A percentile compares a stretch with the other conserved stretches of the same genome.
These are phyloP conservation scores for Colletotrichum theobromicola DNA, from an alignment of 2,329 filamentous ascomycete genomes.

Conservation along the genomic window DNA sequence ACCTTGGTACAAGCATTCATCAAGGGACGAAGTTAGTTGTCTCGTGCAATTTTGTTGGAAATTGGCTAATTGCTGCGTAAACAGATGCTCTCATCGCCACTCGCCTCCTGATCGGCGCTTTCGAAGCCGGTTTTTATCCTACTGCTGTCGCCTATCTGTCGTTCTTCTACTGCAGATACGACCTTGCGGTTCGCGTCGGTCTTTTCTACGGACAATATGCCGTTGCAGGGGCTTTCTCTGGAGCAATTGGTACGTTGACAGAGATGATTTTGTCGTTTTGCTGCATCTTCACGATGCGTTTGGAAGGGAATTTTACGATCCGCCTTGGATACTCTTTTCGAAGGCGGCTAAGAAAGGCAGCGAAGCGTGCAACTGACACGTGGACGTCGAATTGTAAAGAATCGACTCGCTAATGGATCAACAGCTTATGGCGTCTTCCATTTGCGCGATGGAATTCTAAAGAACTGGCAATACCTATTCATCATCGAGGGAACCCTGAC, in stretches of 20 bases:
- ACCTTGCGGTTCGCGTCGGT: conserved; percentile 58
- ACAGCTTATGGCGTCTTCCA: conserved; percentile 44
- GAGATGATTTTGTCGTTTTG: neutral
- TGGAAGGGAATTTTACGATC: neutral
- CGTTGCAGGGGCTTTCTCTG: conserved; percentile 61
- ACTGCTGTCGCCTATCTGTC: conserved; percentile 63
- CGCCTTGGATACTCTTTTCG: neutral
- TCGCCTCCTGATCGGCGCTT: conserved; percentile 26
- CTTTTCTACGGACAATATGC: conserved; percentile 64
- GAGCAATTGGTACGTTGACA: conserved; percentile 41
- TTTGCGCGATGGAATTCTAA: conserved; percentile 33
- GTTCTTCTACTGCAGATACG: conserved; percentile 62
- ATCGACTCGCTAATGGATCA: neutral
- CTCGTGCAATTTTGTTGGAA: neutral
- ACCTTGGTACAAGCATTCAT: conserved; percentile 35
- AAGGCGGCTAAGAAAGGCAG: neutral
- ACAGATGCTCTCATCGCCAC: conserved; percentile 26
- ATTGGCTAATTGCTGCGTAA: neutral
- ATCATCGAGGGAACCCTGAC: conserved; percentile 48
- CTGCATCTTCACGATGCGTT: neutral
- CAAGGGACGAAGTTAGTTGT: conserved; percentile 26
- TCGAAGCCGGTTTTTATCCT: conserved; percentile 61
- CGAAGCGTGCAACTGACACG: neutral
- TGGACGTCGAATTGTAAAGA: neutral
- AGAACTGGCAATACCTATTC: conserved; percentile 49